These are phyloP conservation scores for Aschersonia sp. DNA, from an alignment of 2,329 filamentous ascomycete genomes.

Conservation along the genomic window DNA sequence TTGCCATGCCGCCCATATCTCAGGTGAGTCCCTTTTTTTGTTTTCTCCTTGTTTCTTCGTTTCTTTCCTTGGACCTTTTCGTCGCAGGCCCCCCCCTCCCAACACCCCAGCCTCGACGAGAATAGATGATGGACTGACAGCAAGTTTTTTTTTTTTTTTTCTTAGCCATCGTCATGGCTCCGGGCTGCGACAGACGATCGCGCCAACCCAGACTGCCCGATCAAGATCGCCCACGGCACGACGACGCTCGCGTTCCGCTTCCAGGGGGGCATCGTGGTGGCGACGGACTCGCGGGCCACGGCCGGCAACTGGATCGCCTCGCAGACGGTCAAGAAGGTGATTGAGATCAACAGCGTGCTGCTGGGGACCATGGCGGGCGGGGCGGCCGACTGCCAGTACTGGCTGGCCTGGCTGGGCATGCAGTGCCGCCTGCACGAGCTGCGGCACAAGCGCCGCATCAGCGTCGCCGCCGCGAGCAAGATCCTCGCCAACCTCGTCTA, in stretches of 20 bases:
- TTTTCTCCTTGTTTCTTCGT: not conserved
- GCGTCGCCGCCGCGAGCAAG: slow-evolving; percentile 91
- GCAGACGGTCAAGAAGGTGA: slow-evolving; percentile 99
- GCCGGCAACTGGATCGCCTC: slow-evolving; percentile 98
- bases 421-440: slow-evolving; percentile 99
- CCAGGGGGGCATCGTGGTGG: slow-evolving; percentile 95
- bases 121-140: not conserved
- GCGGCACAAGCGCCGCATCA: slow-evolving; percentile 96
- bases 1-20: slow-evolving; percentile 84
- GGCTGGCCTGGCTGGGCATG: slow-evolving; percentile 97
- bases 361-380: slow-evolving; percentile 97
- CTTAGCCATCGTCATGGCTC: slow-evolving; percentile 80
- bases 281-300: slow-evolving; percentile 92
- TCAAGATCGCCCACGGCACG: slow-evolving; percentile 98
- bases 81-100: not conserved
- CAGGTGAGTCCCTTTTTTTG: slow-evolving; percentile 38
- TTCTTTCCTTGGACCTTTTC: not conserved
- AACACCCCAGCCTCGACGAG: not conserved
- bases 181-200: slow-evolving; percentile 95
- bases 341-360: slow-evolving; percentile 90
- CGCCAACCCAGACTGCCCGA: slow-evolving; percentile 90
- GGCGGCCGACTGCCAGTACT: slow-evolving; percentile 98
- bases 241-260: slow-evolving; percentile 97
- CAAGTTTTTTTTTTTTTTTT: not conserved
- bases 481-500: slow-evolving; percentile 98